Evolutionary conservation across 2,329 filamentous ascomycete genomes (phyloP).

Genomic region (Trichoderma hamatum): DNA sequence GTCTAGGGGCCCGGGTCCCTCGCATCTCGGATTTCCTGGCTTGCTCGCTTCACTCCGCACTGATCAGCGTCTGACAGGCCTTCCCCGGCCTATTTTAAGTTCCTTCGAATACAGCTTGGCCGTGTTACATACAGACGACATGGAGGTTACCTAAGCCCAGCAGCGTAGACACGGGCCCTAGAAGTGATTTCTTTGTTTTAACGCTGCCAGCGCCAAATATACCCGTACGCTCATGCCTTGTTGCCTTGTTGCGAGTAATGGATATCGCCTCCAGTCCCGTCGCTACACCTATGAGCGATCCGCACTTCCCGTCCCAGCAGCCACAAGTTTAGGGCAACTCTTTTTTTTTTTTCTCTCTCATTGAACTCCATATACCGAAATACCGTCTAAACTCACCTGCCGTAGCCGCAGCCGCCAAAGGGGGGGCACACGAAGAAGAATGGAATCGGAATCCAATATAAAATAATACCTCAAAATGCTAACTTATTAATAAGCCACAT

Average conservation of each 20-base stretch:
- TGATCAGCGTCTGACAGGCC: conserved; percentile 22
- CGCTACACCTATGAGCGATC: background rate
- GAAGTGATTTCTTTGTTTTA: background rate
- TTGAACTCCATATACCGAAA: background rate
- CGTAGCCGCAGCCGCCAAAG: background rate
- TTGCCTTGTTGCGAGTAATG: background rate
- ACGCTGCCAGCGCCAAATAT: background rate
- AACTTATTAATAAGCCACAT: background rate
- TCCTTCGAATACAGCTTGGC: background rate
- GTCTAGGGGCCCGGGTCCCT: background rate
- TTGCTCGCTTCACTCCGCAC: conserved; percentile 21
- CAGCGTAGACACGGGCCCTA: background rate
- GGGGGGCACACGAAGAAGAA: background rate
- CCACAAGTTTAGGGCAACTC: background rate
- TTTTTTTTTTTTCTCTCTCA: background rate
- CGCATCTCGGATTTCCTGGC: background rate
- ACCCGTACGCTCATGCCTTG: background rate
- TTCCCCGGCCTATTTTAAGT: conserved; percentile 4
- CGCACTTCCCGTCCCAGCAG: conserved; percentile 7
- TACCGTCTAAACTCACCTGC: background rate
- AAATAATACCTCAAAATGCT: background rate
- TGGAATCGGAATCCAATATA: background rate
- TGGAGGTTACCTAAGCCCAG: background rate
- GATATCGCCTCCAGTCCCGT: background rate
- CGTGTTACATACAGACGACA: background rate